Conservation (phyloP, 257 asterid species). For the Solanum dulcamara region DNA sequence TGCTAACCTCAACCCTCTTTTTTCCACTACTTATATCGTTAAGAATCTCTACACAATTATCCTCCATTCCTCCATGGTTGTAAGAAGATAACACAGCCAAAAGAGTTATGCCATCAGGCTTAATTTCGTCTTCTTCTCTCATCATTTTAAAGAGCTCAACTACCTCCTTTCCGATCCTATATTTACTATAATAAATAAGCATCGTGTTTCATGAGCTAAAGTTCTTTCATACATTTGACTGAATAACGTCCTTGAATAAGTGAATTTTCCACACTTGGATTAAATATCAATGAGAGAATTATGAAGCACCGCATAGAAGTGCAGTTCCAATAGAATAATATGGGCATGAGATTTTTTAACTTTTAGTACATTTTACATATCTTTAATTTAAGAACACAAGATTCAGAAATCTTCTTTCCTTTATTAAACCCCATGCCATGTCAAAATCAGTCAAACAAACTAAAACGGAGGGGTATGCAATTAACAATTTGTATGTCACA, state of each 20-base stretch:
- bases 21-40: conserved; percentile 21
- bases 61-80: conserved; percentile 80
- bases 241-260: conserved; percentile 61
- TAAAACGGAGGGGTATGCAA: neutral
- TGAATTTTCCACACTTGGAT: conserved; percentile 75
- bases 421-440: neutral
- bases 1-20: conserved; percentile 24
- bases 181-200: conserved; percentile 67
- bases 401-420: no score
- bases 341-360: conserved; percentile 74
- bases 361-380: neutral
- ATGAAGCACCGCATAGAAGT: conserved; percentile 36
- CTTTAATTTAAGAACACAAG: neutral
- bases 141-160: conserved; percentile 49
- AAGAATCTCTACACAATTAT: conserved; percentile 45
- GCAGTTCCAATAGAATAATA: conserved; percentile 44
- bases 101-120: conserved; percentile 50
- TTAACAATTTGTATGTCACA: neutral
- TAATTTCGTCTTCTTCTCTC: conserved; percentile 33
- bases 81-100: conserved; percentile 70
- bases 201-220: conserved; percentile 76
- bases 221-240: conserved; percentile 49
- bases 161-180: conserved; percentile 51
- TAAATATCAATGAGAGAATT: conserved; percentile 87
- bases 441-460: neutral